Base-by-base conservation (phyloP, 2,329 filamentous ascomycete species). In the Claviceps capensis region DNA sequence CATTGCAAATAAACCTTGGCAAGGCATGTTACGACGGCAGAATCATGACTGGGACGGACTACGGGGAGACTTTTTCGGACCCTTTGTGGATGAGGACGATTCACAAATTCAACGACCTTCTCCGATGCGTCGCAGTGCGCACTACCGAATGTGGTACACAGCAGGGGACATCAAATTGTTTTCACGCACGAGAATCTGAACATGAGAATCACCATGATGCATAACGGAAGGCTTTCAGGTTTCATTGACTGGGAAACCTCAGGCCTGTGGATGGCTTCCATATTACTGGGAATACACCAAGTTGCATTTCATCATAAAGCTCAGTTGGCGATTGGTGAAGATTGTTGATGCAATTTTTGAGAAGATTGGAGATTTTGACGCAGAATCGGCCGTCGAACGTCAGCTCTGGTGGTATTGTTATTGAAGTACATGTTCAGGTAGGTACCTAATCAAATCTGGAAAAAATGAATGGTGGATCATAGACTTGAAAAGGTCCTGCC, bases 141-240 rank as follows among this genome's bases (percentile, higher is more conserved):
- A 0, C 19, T 57, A 4, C 54, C 53, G 5, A 17, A 19, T 42
- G 40, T 52, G n/a, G 44, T 40, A 11, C 53, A 56, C 5, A 7
- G 16, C 9, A 45, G 22, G 11, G 52, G 49, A 2, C 52, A 59
- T 23, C 14, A 22, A 0, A 53, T 59, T 16, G 64, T 71, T 0
- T 72, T n/a, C 52, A 74, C 73, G 1, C 74, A 78, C 22, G 60
- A 61, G 5, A 61, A 67, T 34, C 51, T 67, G 0, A 63, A 60
- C 26, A 58, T 58, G 48, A 26, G 61, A 0, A 67, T 66, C 26
- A 52, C 66, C 5, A 17, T 67, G 1, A 56, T 63, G 0, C 52
- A 53, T 0, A 60, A 57, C 7, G 62, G 64, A 14, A 44, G 61
- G 34, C 49, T 66, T 5, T 57, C 61, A 6, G 61, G 60, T 0